These are phyloP conservation scores for Circinella minor DNA, from an alignment of 371 early-diverging fungal species.

Conservation along the genomic window DNA sequence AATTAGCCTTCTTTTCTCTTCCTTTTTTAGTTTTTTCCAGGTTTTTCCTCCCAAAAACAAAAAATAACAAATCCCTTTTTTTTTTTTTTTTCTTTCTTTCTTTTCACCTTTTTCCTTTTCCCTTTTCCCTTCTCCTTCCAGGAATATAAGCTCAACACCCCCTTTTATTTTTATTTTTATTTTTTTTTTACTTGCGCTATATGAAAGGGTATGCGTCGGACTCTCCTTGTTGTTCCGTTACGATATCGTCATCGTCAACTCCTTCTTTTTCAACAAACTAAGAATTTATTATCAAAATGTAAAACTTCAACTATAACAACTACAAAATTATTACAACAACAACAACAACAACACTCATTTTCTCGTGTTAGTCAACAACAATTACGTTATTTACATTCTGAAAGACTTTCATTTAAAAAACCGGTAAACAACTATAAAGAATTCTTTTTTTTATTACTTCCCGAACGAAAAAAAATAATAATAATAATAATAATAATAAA, in stretches of 20 bases:
- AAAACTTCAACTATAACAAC: neutral
- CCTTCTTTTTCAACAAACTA: neutral
- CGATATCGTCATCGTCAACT: slow-evolving; percentile 8
- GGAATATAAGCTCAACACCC: neutral
- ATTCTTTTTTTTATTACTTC: neutral
- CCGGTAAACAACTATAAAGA: neutral
- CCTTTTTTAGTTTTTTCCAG: no score
- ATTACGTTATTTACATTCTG: neutral
- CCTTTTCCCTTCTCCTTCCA: no score
- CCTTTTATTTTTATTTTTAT: slow-evolving; percentile 5
- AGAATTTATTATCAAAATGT: neutral
- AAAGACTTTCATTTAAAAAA: neutral
- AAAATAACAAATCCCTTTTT: no score
- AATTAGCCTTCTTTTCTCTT: no score
- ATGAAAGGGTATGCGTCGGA: slow-evolving; percentile 5
- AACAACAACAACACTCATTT: neutral
- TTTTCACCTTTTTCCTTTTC: no score
- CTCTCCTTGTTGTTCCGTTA: slow-evolving; percentile 9
- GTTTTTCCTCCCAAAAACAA: no score
- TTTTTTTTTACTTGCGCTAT: neutral
- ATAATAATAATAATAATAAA: no score
- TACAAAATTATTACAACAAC: no score
- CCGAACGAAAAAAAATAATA: neutral
- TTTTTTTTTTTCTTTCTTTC: no score
- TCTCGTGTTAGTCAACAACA: neutral